Evolutionary conservation across 2,329 filamentous ascomycete genomes (phyloP).

Genomic region (Trichoderma sp.): DNA sequence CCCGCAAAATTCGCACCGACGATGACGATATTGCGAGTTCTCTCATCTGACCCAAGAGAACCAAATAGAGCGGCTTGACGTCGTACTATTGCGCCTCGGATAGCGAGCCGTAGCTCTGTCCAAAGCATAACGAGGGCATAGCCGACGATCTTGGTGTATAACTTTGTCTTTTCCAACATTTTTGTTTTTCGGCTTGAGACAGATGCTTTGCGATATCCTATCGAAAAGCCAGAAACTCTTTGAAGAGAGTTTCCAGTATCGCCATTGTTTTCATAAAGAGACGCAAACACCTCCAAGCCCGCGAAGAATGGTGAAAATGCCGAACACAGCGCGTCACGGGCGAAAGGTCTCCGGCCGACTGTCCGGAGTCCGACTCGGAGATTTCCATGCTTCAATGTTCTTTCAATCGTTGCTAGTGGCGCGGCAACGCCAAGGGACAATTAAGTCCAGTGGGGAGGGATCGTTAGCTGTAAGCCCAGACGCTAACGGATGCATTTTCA

Average conservation of each 20-base stretch:
- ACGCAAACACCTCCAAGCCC: background rate
- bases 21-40: conserved; percentile 55
- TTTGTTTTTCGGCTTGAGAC: background rate
- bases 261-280: background rate
- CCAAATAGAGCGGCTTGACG: conserved; percentile 27
- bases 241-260: background rate
- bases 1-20: conserved; percentile 64
- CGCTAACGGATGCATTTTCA: conserved; percentile 6
- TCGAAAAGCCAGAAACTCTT: background rate
- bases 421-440: background rate
- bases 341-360: conserved; percentile 3
- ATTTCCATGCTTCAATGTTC: background rate
- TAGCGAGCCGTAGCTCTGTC: conserved; percentile 32
- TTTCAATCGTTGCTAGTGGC: background rate
- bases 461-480: background rate
- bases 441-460: background rate
- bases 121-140: conserved; percentile 36
- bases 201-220: background rate
- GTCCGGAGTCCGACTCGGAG: conserved; percentile 26
- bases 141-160: conserved; percentile 39
- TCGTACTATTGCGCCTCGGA: conserved; percentile 30
- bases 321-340: background rate
- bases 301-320: conserved; percentile 3
- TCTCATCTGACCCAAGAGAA: conserved; percentile 29
- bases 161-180: conserved; percentile 39